Conservation (phyloP, 257 asterid species). For the Petunia axillaris region DNA sequence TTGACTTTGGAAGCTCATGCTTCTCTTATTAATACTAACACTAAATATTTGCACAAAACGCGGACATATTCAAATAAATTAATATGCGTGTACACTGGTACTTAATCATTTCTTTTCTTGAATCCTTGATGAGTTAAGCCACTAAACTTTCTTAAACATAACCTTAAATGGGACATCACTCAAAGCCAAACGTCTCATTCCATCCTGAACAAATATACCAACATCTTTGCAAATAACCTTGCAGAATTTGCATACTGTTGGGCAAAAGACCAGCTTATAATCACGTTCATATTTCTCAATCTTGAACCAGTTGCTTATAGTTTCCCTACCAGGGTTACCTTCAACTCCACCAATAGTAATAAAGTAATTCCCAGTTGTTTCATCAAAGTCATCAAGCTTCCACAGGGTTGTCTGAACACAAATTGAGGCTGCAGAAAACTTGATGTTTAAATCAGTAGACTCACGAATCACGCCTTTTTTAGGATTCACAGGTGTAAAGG, state of each 20-base stretch:
- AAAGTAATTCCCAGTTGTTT: slow-evolving; percentile 29
- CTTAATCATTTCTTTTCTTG: not conserved
- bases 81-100: not conserved
- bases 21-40: slow-evolving; percentile 6
- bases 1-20: not conserved
- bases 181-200: slow-evolving; percentile 44
- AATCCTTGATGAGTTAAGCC: not conserved
- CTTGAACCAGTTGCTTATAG: slow-evolving; percentile 64
- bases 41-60: not conserved
- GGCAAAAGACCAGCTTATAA: slow-evolving; percentile 58
- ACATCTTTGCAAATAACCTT: slow-evolving; percentile 51
- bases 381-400: slow-evolving; percentile 42
- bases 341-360: slow-evolving; percentile 47
- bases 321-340: slow-evolving; percentile 56
- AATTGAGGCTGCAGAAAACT: slow-evolving; percentile 38
- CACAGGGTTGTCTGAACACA: slow-evolving; percentile 53
- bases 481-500: slow-evolving; percentile 46
- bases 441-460: slow-evolving; percentile 54
- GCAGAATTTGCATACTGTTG: slow-evolving; percentile 54
- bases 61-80: not conserved
- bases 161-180: slow-evolving; percentile 35
- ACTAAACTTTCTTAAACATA: slow-evolving; percentile 32
- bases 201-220: slow-evolving; percentile 48
- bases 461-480: slow-evolving; percentile 41
- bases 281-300: slow-evolving; percentile 41